Evolutionary conservation across 2,329 filamentous ascomycete species (phyloP).

Genomic region (Thermothelomyces thermophilus): DNA sequence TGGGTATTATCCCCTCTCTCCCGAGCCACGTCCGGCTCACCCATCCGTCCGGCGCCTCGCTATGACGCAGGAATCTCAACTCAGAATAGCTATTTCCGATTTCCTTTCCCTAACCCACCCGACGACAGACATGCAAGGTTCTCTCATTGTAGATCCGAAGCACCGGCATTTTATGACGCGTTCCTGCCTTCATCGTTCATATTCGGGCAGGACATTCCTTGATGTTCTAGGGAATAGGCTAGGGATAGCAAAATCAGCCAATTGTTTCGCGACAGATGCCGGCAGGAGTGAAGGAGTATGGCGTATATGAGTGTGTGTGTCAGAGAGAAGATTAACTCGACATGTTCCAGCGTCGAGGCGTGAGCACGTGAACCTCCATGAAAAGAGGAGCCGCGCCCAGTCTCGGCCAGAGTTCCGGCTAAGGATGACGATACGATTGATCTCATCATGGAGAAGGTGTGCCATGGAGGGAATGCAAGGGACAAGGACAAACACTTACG

Average conservation of each 20-base stretch:
- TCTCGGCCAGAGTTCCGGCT: constrained; percentile 57
- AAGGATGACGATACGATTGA: constrained; percentile 91
- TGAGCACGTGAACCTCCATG: constrained; percentile 4
- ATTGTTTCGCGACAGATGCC: neutral
- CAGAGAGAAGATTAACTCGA: constrained; percentile 49
- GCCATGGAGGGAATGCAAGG: neutral
- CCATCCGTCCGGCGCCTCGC: neutral
- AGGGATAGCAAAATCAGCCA: neutral
- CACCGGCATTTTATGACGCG: constrained; percentile 2
- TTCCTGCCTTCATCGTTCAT: neutral
- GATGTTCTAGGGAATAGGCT: neutral
- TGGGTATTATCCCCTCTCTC: neutral
- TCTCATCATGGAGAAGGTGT: constrained; percentile 66
- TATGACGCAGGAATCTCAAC: neutral
- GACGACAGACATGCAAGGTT: neutral
- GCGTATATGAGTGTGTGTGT: constrained; percentile 17
- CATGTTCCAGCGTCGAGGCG: constrained; percentile 29
- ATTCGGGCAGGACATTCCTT: neutral
- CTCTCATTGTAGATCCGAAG: neutral
- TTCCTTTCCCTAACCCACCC: neutral
- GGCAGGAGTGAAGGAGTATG: neutral
- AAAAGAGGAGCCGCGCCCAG: constrained; percentile 1
- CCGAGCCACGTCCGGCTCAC: neutral
- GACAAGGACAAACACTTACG: constrained; percentile 15
- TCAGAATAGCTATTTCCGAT: neutral